Base-by-base conservation (phyloP, 371 early-diverging fungal genomes). In the Syncephalastrum contaminatum region DNA sequence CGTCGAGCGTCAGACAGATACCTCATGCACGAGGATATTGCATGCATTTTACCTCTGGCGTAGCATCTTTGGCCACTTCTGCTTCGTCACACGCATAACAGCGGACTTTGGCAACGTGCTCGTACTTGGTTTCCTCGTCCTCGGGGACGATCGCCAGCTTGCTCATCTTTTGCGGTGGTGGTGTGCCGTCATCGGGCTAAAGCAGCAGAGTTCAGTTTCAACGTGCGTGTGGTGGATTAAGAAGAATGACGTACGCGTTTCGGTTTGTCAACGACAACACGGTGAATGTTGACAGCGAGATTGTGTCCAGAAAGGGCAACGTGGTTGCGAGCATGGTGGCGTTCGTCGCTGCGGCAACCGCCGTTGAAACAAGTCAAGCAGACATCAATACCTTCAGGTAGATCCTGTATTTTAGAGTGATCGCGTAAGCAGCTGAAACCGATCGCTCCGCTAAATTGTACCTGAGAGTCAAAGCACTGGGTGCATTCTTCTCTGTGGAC, bases 401-500 rank as follows among this genome's bases (percentile, higher is more conserved):
- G 66, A 59, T 88, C 87, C 90, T 90, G 69, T 16, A 6, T 44
- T 30, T 30, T 10, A 12, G 19, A 4, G 15, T 30, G 44, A 43
- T 27, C 57, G 50, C 22, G 49, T 52, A 36, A 43, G 14, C 42
- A 36, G 22, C 5, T 20, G 4, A 43, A 51, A 44, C 13, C 14
- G 30, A 52, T 25, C 25, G 18, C 27, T 24, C 30, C 16, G 3
- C 49, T 2, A 12, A 16, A 2, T 40, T 39, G 44, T 70, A 91
- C 97, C 73, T 90, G 90, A 53, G 73, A 75, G 67, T 93, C 92
- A 75, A 94, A 97, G 77, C 98, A 97, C 53, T 84, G 85, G 16
- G 94, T 93, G 73, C 98, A 97, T 70, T 97, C 97, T 55, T 97
- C 96, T 72, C 95, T 95, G 84, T 92, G 85, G 19, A 97, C 88